These are phyloP conservation scores for Echinosophora koreensis DNA, from an alignment of 306 rosid species.

Conservation along the genomic window DNA sequence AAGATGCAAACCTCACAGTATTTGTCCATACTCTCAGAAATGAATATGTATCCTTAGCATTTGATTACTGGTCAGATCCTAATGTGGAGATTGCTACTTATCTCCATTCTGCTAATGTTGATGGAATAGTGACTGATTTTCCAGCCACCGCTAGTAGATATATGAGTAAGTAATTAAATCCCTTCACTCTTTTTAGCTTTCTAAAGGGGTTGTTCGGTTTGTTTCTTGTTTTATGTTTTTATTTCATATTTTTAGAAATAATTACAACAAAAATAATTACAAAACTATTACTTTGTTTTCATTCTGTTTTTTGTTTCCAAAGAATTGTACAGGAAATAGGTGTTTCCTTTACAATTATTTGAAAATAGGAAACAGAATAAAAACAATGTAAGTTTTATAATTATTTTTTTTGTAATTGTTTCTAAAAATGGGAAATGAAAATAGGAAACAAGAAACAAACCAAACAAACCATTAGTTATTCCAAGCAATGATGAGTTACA, in stretches of 20 bases:
- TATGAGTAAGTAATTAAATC: slow-evolving; percentile 62
- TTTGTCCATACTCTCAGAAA: slow-evolving; percentile 61
- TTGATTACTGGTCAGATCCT: slow-evolving; percentile 81
- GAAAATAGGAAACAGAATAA: too few relatives aligned
- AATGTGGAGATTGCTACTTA: slow-evolving; percentile 72
- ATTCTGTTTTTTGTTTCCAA: too few relatives aligned
- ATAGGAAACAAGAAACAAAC: too few relatives aligned
- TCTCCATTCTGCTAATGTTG: slow-evolving; percentile 50
- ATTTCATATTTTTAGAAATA: too few relatives aligned
- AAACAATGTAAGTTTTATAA: too few relatives aligned
- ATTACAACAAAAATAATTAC: too few relatives aligned
- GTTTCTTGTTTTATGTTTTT: too few relatives aligned
- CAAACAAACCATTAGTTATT: neutral
- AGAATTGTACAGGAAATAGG: too few relatives aligned
- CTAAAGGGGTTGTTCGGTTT: neutral
- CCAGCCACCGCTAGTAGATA: slow-evolving; percentile 81
- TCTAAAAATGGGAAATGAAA: too few relatives aligned
- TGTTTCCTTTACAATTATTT: too few relatives aligned
- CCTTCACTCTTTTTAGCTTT: slow-evolving; percentile 4
- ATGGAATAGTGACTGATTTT: slow-evolving; percentile 77
- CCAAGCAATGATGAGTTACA: neutral
- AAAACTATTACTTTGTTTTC: too few relatives aligned
- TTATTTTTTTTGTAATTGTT: too few relatives aligned
- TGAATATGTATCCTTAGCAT: slow-evolving; percentile 68
- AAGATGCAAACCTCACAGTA: slow-evolving; percentile 71